phyloP scores from a whole-genome alignment of 2,329 filamentous ascomycete species.

The Nemania sp. region DNA sequence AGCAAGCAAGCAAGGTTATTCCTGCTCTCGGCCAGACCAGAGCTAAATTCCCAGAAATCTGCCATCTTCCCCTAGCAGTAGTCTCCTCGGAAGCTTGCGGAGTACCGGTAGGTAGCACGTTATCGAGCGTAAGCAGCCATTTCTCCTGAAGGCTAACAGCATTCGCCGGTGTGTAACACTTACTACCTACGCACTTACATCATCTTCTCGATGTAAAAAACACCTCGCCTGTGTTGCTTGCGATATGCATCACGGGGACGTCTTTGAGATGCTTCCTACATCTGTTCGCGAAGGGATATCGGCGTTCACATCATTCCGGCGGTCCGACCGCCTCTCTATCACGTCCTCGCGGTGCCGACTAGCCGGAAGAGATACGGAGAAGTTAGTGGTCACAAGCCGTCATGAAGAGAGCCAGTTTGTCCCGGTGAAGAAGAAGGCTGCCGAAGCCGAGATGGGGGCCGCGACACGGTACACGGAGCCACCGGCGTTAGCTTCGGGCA shows the following conservation, averaged over 20 bases:
- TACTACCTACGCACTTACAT: neutral
- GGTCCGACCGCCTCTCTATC: conserved; percentile 43
- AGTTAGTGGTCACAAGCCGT: conserved; percentile 21
- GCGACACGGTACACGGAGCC: neutral
- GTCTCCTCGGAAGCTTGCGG: too few relatives aligned
- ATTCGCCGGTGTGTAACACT: neutral
- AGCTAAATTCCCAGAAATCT: too few relatives aligned
- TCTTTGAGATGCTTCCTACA: conserved; percentile 56
- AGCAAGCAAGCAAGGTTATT: too few relatives aligned
- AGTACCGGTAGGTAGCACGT: too few relatives aligned
- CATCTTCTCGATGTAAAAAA: neutral
- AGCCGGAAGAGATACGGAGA: conserved; percentile 6
- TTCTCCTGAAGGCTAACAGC: neutral
- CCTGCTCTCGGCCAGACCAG: too few relatives aligned
- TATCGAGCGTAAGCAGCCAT: neutral
- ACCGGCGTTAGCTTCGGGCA: conserved; percentile 17
- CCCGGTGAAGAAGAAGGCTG: neutral
- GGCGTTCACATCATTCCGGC: conserved; percentile 53
- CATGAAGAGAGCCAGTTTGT: conserved; percentile 17
- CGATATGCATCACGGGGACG: conserved; percentile 38
- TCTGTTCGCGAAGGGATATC: conserved; percentile 56
- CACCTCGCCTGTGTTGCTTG: too few relatives aligned
- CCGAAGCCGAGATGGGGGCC: neutral
- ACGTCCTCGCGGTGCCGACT: conserved; percentile 33
- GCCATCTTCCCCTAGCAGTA: too few relatives aligned